Evolutionary conservation across 1,284 basidiomycete genomes (phyloP), one percentile per base, ranked within the genome.

Genomic region (Stygiomarasmius scandens): DNA sequence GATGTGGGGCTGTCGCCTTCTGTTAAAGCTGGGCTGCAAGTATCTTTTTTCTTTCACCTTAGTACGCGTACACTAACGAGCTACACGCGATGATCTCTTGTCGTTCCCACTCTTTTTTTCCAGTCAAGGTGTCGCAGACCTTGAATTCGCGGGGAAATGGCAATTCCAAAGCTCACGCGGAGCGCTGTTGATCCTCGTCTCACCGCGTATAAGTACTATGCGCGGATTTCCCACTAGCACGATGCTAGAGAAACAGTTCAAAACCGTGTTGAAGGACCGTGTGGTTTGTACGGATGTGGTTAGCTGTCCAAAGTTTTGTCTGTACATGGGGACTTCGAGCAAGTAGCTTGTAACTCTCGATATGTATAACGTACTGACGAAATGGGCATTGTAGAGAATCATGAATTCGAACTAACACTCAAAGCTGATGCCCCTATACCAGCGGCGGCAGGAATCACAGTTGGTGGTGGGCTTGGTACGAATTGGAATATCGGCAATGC

Each of bases 241-340:
- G 23, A 10, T 53, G 4, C 52, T 53, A n/a, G 41, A 43, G 5
- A 27, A 32, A n/a, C 24, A 24, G 3, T 36, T 51, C 49, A 4
- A 23, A 12, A 11, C 34, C 4, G 8, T 53, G 8, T 36, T 53
- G 1, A 53, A 53, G 24, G 19, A 44, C 24, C 12, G 24, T 11
- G 52, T 44, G 8, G 25, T 53, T 25, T 53, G 52, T 19, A 53
- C 52, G 3, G 52, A 53, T 36, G 52, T 53, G 8, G 52, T 53
- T 2, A 53, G 52, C 24, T 53, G 52, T 24, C 41, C 52, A 2
- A 22, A 8, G 22, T 53, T 53, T 19, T 41, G 36, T 24, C 36
- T 53, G 2, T 53, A 53, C 24, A 34, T 53, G 10, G 23, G 19
- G 12, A 43, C n/a, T 19, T 9, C 4, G 22, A 25, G 52, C 44